These are phyloP conservation scores for Fagopyrum esculentum DNA, from an alignment of 148 eudicot genomes.

Conservation along the genomic window DNA sequence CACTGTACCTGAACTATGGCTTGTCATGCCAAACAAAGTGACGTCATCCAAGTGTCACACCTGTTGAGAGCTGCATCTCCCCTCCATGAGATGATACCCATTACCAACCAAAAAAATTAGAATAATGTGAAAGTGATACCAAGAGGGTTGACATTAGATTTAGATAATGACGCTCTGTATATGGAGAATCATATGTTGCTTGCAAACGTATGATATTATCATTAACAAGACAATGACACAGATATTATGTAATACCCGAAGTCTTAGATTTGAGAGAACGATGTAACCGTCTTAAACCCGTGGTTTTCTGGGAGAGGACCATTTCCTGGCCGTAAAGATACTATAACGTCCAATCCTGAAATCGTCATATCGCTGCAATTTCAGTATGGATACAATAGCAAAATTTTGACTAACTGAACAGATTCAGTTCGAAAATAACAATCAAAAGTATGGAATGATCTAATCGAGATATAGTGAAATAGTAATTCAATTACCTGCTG, in stretches of 20 bases:
- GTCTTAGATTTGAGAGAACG: slow-evolving; percentile 62
- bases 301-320: slow-evolving; percentile 83
- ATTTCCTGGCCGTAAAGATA: slow-evolving; percentile 87
- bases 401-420: neutral
- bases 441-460: neutral
- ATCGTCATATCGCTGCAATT: neutral
- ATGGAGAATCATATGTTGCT: no score
- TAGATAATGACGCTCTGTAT: neutral
- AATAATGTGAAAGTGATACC: neutral
- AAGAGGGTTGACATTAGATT: neutral
- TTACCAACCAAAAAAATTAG: no score
- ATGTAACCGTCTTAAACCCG: slow-evolving; percentile 60
- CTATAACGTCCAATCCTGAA: slow-evolving; percentile 64
- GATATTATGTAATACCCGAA: neutral
- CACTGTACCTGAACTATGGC: no score
- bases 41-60: no score
- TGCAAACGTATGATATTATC: neutral
- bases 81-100: neutral
- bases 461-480: neutral
- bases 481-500: slow-evolving; percentile 54
- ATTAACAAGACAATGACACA: neutral
- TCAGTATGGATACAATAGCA: neutral
- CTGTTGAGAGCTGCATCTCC: neutral
- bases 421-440: neutral
- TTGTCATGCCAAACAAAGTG: no score